Evolutionary conservation across 2,329 filamentous ascomycete genomes (phyloP).

Genomic region (Aspergillus pseudotamarii): DNA sequence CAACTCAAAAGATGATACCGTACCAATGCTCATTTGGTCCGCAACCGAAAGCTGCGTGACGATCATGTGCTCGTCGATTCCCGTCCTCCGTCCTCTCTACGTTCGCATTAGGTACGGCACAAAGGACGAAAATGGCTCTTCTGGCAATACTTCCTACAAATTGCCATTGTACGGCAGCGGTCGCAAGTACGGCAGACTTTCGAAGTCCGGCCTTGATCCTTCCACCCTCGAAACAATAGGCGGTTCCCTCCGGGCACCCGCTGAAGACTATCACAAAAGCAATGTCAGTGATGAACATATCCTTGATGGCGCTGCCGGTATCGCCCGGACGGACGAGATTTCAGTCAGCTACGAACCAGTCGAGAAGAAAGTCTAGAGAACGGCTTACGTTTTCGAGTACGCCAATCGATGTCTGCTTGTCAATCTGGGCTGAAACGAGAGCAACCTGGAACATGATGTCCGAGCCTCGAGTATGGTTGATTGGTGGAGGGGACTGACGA

Average conservation of each 20-base stretch:
- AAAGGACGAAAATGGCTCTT: constrained; percentile 16
- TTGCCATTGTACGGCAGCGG: constrained; percentile 23
- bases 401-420: neutral
- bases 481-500: neutral
- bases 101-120: constrained; percentile 16
- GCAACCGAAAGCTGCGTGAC: constrained; percentile 26
- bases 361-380: constrained; percentile 40
- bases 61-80: constrained; percentile 27
- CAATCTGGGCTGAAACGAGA: neutral
- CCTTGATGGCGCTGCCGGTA: constrained; percentile 19
- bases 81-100: constrained; percentile 26
- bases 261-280: neutral
- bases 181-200: constrained; percentile 17
- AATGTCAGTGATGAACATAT: constrained; percentile 25
- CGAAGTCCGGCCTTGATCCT: neutral
- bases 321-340: constrained; percentile 27
- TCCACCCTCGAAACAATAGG: neutral
- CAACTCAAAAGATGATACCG: constrained; percentile 15
- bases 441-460: neutral
- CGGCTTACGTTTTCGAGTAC: neutral
- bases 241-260: neutral
- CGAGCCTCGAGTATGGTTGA: neutral
- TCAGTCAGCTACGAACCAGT: constrained; percentile 23
- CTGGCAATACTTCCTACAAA: constrained; percentile 22
- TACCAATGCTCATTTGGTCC: constrained; percentile 28